Evolutionary conservation across 805 yeast genomes (phyloP), one percentile per base, ranked within the genome.

Genomic region (Candida quercuum): DNA sequence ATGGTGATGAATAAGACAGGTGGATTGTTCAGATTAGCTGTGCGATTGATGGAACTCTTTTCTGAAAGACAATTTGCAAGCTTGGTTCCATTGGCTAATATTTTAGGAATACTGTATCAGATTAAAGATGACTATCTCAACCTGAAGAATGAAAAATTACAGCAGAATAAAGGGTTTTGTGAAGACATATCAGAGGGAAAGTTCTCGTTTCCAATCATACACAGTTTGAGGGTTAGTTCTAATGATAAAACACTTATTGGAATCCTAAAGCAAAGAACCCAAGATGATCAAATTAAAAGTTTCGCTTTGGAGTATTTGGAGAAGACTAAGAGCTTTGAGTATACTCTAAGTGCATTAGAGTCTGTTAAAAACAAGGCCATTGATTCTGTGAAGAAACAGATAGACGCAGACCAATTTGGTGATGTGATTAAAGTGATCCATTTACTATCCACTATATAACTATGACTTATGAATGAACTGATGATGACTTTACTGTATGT

Each of bases 1-100:
- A 89, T 91, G 96, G 95, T 84, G 8, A 74, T 74, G 71, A 80
- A 86, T 53, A 89, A 83, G 49, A 89, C 97, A 0, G 96, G 95
- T 1, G 97, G 97, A 0, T 64, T 89, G 25, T 84, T 87, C 54
- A 67, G 96, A 45, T 63, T 89, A 25, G 78, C 91, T 0, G 76
- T 83, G 3, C 66, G 78, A 41, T 59, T 88, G 26, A 68, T 88
- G 73, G 79, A 72, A 38, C 42, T 53, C 14, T 49, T 60, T 32
- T 41, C 49, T 5, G 28, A 36, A 6, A 30, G 23, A 9, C 20
- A 36, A 10, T 36, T 42, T 34, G 32, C 51, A 43, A 52, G 61
- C 5, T 57, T 81, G 28, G 68, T 78, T 0, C 78, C 81, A 8
- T 61, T 87, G 27, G 81, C 95, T 15, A 83, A 86, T 52, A 47